phyloP scores from a whole-genome alignment of 2,329 filamentous ascomycete genomes.

The Dactylellina haptotyla region DNA sequence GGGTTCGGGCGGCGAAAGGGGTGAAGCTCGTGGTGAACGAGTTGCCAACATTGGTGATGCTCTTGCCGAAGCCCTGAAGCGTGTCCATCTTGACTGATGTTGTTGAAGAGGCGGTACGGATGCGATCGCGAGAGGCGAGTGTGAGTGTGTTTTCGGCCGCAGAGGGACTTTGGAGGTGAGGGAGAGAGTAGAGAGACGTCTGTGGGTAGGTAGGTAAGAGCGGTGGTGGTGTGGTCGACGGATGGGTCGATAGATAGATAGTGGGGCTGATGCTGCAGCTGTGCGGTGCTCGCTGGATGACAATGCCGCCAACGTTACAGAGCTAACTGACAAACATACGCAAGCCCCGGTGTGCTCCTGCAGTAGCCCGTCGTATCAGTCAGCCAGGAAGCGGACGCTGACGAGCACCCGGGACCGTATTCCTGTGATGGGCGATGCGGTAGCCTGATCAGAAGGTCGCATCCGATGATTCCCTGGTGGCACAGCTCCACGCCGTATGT shows the following conservation, averaged over 20 bases:
- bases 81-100: constrained; percentile 70
- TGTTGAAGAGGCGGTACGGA: background rate
- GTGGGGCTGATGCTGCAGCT: constrained; percentile 50
- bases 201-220: constrained; percentile 18
- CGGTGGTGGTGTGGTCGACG: constrained; percentile 33
- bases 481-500: background rate
- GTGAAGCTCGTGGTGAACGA: constrained; percentile 69
- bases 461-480: background rate
- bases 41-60: constrained; percentile 70
- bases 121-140: constrained; percentile 5
- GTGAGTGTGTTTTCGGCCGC: no score
- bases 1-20: constrained; percentile 90
- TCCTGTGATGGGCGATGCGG: background rate
- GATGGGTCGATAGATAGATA: background rate
- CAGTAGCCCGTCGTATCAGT: background rate
- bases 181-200: constrained; percentile 1
- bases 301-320: constrained; percentile 40
- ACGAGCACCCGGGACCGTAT: background rate
- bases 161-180: constrained; percentile 10
- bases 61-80: constrained; percentile 76
- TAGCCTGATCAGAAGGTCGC: constrained; percentile 1
- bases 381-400: background rate
- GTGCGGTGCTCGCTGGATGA: no score
- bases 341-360: constrained; percentile 27
- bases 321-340: constrained; percentile 13